Evolutionary conservation across 768 basidiomycete genomes (phyloP), one percentile per base, ranked within the genome.

Genomic region (Auriscalpium vulgare): DNA sequence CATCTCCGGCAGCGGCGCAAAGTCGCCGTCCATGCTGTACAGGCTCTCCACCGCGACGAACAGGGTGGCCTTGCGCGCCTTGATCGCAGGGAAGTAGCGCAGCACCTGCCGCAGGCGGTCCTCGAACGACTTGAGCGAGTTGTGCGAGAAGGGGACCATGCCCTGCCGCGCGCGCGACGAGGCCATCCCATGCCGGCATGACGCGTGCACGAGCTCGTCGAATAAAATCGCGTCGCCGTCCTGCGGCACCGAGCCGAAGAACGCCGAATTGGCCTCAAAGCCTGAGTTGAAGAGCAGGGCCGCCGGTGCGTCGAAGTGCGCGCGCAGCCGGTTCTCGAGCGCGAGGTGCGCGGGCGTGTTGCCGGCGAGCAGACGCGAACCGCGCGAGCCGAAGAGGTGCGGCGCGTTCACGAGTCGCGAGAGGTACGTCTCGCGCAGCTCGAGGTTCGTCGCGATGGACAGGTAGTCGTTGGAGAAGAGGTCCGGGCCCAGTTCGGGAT

Each of bases 21-120:
- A 70, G 58, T 80, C 78, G 6, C 83, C 83, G 45, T 83, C 81
- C 81, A 84, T 83, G 57, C 78, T 80, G 64, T 84, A 83, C 14
- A 83, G 65, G 9, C 73, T 73, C 68, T 84, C 83, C 10, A 83
- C 68, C 0, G 76, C 72, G 17, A 84, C 60, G 61, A 80, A 83
- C 8, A 82, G 40, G 47, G 61, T 71, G 46, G 57, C 56, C 34
- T 65, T 62, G 0, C 72, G 72, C 1, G 40, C 56, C 21, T 38
- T 54, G 34, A 71, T 60, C 37, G 55, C 57, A 7, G 61, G 61
- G 35, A 62, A 61, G n/a, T 62, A 58, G 19, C 65, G 55, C 35
- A 67, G 60, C 13, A 74, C 62, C 14, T 62, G 48, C 9, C 62
- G 47, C 10, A 81, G 53, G 2, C 63, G 54, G 10, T 55, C 59